Percentiles rank a stretch among this genome's conserved stretches.
phyloP scores from a whole-genome alignment of 495 filamentous ascomycete species.

The Pseudoneurospora amorphoporcata region DNA sequence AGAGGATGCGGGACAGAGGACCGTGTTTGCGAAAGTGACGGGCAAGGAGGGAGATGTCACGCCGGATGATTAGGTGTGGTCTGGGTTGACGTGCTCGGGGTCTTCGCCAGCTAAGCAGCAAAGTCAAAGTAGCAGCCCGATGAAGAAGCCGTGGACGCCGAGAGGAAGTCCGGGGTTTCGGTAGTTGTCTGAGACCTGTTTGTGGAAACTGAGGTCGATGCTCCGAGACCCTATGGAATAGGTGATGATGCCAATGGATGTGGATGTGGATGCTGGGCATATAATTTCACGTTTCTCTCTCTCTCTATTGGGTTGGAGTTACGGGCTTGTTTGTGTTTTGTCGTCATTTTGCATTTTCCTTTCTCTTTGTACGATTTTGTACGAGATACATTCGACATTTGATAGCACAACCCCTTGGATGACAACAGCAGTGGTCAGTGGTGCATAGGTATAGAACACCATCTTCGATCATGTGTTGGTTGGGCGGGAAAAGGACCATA shows the following conservation, averaged over 20 bases:
- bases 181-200: not conserved
- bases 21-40: slow-evolving; percentile 23
- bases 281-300: not conserved
- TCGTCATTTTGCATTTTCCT: not conserved
- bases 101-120: slow-evolving; percentile 9
- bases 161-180: not conserved
- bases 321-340: not conserved
- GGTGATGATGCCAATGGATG: not conserved
- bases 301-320: not conserved
- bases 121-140: not conserved
- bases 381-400: not conserved
- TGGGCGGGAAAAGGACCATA: not conserved
- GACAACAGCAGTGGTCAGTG: not conserved
- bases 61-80: slow-evolving; percentile 29
- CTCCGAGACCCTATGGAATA: not conserved
- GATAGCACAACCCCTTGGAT: not conserved
- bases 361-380: not conserved
- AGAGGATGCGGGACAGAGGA: slow-evolving; percentile 20
- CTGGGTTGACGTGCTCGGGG: slow-evolving; percentile 13
- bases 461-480: not conserved
- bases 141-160: not conserved
- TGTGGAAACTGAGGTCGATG: not conserved
- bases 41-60: slow-evolving; percentile 16
- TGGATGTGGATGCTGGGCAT: not conserved
- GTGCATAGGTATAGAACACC: not conserved